Conservation (phyloP, 306 rosid genomes). For the Lathyrus tuberosus region DNA sequence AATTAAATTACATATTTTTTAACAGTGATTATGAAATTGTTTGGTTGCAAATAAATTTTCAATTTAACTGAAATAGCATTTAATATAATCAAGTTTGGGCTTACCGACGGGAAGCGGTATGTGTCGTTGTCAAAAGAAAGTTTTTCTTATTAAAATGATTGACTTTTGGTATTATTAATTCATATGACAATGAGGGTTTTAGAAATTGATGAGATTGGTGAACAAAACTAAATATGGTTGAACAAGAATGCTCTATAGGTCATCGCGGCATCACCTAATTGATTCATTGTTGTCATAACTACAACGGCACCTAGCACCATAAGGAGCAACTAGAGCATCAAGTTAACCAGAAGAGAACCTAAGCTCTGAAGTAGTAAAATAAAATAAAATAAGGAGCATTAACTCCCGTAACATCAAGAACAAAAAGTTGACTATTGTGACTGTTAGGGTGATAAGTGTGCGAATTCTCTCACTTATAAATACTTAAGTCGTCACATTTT, state of each 20-base stretch:
- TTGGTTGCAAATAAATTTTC: background rate
- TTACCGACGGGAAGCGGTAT: background rate
- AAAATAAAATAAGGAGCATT: no score
- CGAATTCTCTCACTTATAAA: no score
- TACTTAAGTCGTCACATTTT: no score
- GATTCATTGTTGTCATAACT: background rate
- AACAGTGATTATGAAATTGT: no score
- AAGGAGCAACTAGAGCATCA: background rate
- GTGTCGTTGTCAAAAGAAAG: background rate
- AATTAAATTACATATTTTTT: no score
- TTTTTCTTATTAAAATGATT: background rate
- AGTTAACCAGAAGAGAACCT: no score
- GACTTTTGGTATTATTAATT: background rate
- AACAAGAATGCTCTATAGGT: background rate
- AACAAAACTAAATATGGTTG: background rate
- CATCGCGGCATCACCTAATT: background rate
- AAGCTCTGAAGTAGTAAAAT: no score
- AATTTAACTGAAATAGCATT: background rate
- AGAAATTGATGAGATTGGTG: background rate
- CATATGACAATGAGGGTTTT: background rate
- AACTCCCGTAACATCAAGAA: no score
- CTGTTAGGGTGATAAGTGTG: no score
- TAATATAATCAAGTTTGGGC: background rate
- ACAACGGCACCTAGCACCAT: background rate
- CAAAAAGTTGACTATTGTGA: no score